These are phyloP conservation scores for Curvularia eragrostidis DNA, from an alignment of 2,329 filamentous ascomycete genomes.

Conservation along the genomic window DNA sequence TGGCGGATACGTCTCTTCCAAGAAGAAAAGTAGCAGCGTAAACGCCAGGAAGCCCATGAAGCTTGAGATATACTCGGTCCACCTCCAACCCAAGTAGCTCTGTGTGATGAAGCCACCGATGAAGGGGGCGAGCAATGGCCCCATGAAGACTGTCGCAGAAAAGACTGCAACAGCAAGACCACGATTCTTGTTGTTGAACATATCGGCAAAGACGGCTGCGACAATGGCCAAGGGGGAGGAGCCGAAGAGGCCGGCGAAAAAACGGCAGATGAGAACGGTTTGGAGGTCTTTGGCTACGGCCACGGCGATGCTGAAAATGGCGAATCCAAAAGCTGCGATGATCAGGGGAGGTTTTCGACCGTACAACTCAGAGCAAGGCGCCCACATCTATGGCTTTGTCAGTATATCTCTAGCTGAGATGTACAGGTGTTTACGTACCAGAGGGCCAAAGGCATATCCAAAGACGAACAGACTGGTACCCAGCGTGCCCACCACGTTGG, in stretches of 20 bases:
- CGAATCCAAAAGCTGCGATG: slow-evolving; percentile 58
- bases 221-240: slow-evolving; percentile 61
- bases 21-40: slow-evolving; percentile 58
- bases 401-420: neutral
- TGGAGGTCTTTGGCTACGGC: slow-evolving; percentile 61
- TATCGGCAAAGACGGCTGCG: slow-evolving; percentile 64
- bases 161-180: slow-evolving; percentile 58
- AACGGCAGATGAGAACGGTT: slow-evolving; percentile 60
- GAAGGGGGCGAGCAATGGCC: slow-evolving; percentile 61
- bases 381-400: slow-evolving; percentile 46
- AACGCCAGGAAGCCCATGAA: slow-evolving; percentile 64
- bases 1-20: slow-evolving; percentile 65
- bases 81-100: slow-evolving; percentile 60
- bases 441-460: slow-evolving; percentile 49
- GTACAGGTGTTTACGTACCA: slow-evolving; percentile 24
- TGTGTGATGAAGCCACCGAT: slow-evolving; percentile 62
- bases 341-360: slow-evolving; percentile 59
- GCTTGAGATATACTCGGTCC: slow-evolving; percentile 61
- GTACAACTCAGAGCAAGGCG: slow-evolving; percentile 60
- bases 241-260: slow-evolving; percentile 62
- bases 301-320: slow-evolving; percentile 58
- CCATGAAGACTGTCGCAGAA: slow-evolving; percentile 58
- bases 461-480: slow-evolving; percentile 47
- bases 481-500: slow-evolving; percentile 40
- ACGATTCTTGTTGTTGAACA: slow-evolving; percentile 58